Evolutionary conservation across 2,329 filamentous ascomycete species (phyloP).

Genomic region (Ploettnerulaceae sp.): DNA sequence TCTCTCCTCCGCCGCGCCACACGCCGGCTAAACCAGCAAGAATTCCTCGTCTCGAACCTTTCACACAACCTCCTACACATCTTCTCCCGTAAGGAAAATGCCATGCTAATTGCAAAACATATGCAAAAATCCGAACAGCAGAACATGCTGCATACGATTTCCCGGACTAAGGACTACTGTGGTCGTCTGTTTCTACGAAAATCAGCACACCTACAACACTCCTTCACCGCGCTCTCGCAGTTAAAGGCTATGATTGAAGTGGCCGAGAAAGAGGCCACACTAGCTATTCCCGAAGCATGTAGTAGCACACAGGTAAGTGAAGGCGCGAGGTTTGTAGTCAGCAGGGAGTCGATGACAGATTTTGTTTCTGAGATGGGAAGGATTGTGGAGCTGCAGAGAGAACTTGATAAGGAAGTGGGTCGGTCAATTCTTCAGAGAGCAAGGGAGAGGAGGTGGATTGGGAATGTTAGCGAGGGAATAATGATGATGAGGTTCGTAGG

Average conservation of each 20-base stretch:
- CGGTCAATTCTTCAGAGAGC: constrained; percentile 9
- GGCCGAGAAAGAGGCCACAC: not conserved
- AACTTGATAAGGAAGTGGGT: constrained; percentile 3
- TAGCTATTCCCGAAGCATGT: not conserved
- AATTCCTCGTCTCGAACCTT: constrained; percentile 6
- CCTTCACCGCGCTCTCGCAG: not conserved
- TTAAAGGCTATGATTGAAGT: not conserved
- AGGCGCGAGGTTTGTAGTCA: not conserved
- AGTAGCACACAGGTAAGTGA: not conserved
- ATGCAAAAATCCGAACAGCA: not conserved
- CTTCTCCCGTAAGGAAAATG: constrained; percentile 4
- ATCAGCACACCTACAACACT: not conserved
- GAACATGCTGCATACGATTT: not conserved
- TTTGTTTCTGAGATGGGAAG: not conserved
- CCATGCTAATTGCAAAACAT: not conserved
- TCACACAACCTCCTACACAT: constrained; percentile 8
- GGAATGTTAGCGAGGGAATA: constrained; percentile 8
- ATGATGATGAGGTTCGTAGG: constrained; percentile 17
- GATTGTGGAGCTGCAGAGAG: constrained; percentile 8
- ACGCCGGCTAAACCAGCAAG: constrained; percentile 1
- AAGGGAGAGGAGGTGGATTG: constrained; percentile 12
- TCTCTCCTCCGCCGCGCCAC: not conserved
- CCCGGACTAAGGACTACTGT: not conserved
- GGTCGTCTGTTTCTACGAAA: constrained; percentile 5
- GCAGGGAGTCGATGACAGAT: constrained; percentile 5